These are phyloP conservation scores for Bromus sterilis DNA, from an alignment of 176 grass and related monocot genomes.

Conservation along the genomic window DNA sequence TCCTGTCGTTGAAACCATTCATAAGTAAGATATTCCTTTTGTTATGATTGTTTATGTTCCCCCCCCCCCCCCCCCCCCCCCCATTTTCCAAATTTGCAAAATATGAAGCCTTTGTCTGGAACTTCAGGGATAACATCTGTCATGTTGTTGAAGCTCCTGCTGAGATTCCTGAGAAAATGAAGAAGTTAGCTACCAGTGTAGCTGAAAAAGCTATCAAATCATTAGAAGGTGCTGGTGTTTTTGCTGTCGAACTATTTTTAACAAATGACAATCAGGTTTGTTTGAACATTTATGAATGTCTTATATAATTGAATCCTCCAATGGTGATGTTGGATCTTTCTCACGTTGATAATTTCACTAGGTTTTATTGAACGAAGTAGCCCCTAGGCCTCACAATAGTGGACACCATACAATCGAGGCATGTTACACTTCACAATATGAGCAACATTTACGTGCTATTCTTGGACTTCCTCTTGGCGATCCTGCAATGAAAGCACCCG, in stretches of 20 bases:
- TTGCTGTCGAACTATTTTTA: constrained; percentile 93
- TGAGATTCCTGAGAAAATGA: constrained; percentile 58
- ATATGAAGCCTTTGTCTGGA: constrained; percentile 17
- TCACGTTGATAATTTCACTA: constrained; percentile 17
- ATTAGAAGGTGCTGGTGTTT: constrained; percentile 84
- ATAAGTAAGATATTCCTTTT: constrained; percentile 57
- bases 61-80: neutral
- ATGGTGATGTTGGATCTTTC: neutral
- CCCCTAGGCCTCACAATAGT: constrained; percentile 94
- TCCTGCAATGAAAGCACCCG: constrained; percentile 73
- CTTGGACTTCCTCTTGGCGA: constrained; percentile 91
- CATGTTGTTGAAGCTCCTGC: constrained; percentile 91
- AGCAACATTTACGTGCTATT: constrained; percentile 92
- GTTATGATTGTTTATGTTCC: neutral
- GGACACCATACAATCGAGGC: constrained; percentile 94
- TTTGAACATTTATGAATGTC: neutral
- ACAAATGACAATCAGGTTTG: constrained; percentile 83
- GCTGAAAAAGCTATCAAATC: constrained; percentile 70
- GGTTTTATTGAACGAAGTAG: constrained; percentile 92
- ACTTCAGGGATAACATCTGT: constrained; percentile 81
- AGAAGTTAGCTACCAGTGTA: constrained; percentile 53
- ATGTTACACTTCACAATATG: constrained; percentile 94
- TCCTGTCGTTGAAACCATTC: constrained; percentile 93
- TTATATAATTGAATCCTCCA: neutral
- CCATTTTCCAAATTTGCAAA: neutral